These are phyloP conservation scores for Dactylellina sp. DNA, from an alignment of 2,329 filamentous ascomycete species.

Conservation along the genomic window DNA sequence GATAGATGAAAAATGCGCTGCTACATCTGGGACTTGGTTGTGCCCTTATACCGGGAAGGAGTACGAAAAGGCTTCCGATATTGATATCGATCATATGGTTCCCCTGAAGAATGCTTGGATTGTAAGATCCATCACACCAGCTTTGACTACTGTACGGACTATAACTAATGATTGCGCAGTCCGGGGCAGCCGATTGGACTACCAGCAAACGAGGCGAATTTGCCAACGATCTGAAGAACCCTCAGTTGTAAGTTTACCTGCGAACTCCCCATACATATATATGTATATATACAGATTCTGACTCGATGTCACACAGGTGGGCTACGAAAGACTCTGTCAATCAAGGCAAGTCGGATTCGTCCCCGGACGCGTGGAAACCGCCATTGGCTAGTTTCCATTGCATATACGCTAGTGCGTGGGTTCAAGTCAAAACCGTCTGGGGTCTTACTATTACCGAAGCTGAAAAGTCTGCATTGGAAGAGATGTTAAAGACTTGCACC, in stretches of 20 bases:
- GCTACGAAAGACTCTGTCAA: constrained; percentile 84
- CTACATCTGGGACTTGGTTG: constrained; percentile 76
- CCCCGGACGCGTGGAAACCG: constrained; percentile 82
- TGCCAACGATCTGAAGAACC: constrained; percentile 80
- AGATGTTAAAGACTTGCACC: constrained; percentile 74
- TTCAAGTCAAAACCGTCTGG: constrained; percentile 81
- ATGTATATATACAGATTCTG: too few relatives aligned
- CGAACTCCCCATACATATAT: neutral
- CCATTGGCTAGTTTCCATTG: constrained; percentile 77
- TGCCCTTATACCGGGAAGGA: constrained; percentile 79
- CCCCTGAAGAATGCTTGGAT: constrained; percentile 83
- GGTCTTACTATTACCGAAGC: constrained; percentile 75
- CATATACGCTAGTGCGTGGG: constrained; percentile 81
- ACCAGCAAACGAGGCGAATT: constrained; percentile 74
- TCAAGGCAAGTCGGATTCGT: constrained; percentile 76
- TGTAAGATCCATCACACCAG: constrained; percentile 61
- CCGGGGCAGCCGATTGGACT: constrained; percentile 79
- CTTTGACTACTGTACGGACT: neutral
- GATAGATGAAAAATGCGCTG: constrained; percentile 71
- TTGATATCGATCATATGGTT: constrained; percentile 88
- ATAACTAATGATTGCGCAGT: constrained; percentile 65
- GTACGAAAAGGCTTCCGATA: constrained; percentile 75
- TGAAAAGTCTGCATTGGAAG: constrained; percentile 76
- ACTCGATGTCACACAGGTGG: constrained; percentile 63
- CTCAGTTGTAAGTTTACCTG: constrained; percentile 70